These are phyloP conservation scores for Bolboschoenoplectus hybrid DNA, from an alignment of 202 grass and related monocot genomes.

Conservation along the genomic window DNA sequence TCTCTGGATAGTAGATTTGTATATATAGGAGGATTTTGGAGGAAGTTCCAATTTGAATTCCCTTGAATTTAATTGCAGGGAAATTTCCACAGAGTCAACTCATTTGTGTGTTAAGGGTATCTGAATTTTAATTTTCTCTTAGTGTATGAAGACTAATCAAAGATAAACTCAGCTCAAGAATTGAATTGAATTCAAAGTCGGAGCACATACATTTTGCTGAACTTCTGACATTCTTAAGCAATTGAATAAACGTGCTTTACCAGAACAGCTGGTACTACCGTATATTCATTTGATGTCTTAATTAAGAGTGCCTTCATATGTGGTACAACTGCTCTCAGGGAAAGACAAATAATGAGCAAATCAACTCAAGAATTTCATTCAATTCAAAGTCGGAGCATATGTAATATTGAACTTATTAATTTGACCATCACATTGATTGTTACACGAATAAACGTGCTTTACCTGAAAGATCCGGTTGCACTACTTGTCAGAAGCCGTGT, in stretches of 20 bases:
- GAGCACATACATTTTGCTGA: neutral
- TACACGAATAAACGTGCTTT: neutral
- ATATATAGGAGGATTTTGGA: constrained; percentile 31
- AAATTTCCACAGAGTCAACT: constrained; percentile 10
- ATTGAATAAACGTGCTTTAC: no score
- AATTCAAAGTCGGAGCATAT: no score
- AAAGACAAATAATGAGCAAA: no score
- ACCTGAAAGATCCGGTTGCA: neutral
- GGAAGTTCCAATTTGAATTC: neutral
- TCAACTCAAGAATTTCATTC: no score
- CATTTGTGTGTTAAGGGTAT: neutral
- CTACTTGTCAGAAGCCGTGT: neutral
- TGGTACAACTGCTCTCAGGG: no score
- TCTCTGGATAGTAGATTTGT: neutral
- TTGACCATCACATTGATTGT: no score
- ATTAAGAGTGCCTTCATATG: no score
- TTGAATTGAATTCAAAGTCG: neutral
- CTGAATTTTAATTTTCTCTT: neutral
- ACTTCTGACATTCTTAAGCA: no score
- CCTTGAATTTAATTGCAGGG: constrained; percentile 11
- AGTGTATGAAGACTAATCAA: neutral
- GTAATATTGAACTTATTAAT: no score
- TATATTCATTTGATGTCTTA: no score
- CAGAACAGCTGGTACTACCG: no score
- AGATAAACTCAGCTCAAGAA: neutral